Conservation (phyloP, 2,329 filamentous ascomycete species). For the Aspergillus neoniger region DNA sequence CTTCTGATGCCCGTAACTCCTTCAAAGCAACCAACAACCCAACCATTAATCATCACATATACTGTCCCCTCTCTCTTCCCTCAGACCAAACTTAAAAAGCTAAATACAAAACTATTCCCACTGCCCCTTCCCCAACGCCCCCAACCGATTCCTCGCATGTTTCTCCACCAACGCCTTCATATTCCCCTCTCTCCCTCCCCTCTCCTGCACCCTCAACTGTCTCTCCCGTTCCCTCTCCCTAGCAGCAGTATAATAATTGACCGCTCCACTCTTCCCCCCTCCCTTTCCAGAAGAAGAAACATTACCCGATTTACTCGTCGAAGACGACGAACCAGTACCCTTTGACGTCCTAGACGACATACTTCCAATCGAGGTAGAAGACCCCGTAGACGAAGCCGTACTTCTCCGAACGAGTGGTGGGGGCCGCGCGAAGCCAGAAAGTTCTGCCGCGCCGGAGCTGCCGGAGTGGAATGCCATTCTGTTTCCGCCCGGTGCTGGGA, state of each 20-base stretch:
- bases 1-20: too few species aligned
- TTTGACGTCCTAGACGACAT: conserved; percentile 55
- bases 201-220: conserved; percentile 54
- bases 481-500: background rate
- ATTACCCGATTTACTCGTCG: background rate
- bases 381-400: conserved; percentile 34
- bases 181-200: conserved; percentile 44
- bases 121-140: conserved; percentile 39
- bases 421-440: conserved; percentile 34
- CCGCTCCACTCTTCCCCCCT: conserved; percentile 57
- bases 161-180: conserved; percentile 42
- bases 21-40: too few species aligned
- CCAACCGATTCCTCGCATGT: conserved; percentile 41
- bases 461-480: conserved; percentile 39
- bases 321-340: conserved; percentile 8
- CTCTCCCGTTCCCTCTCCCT: conserved; percentile 61
- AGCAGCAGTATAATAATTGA: conserved; percentile 59
- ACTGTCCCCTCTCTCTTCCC: too few species aligned
- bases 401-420: conserved; percentile 35
- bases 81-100: too few species aligned
- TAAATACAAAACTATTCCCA: conserved; percentile 39
- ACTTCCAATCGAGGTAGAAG: background rate
- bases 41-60: too few species aligned
- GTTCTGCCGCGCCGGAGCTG: conserved; percentile 14
- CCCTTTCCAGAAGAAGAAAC: background rate